A percentile compares a stretch with the other conserved stretches of the same genome.
phyloP scores from a whole-genome alignment of 352 stramenopile species.

The Pythium myriotylum region DNA sequence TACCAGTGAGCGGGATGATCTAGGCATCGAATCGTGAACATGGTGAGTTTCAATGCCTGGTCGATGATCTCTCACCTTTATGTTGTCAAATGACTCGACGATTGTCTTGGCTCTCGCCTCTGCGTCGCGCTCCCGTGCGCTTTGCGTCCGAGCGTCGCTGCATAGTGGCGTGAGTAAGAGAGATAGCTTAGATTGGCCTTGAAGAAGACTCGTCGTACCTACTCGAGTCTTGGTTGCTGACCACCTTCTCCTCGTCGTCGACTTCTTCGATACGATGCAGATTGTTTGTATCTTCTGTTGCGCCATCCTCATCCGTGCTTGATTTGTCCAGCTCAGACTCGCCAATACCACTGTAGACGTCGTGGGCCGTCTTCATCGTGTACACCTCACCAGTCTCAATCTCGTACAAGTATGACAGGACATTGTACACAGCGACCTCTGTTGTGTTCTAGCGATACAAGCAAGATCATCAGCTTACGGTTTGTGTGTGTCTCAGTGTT shows the following conservation, averaged over 20 bases:
- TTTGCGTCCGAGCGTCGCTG: conserved; percentile 34
- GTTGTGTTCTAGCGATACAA: conserved; percentile 70
- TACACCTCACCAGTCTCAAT: conserved; percentile 89
- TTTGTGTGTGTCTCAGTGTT: background rate
- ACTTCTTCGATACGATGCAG: conserved; percentile 30
- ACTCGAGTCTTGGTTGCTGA: conserved; percentile 14
- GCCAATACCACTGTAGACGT: conserved; percentile 88
- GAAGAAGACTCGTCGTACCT: no score
- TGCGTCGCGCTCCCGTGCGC: conserved; percentile 37
- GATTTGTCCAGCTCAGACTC: conserved; percentile 35
- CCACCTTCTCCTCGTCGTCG: conserved; percentile 25
- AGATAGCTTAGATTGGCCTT: no score
- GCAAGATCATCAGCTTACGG: background rate
- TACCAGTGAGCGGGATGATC: conserved; percentile 68
- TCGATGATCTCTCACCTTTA: conserved; percentile 39
- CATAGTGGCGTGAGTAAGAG: background rate
- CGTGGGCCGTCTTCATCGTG: conserved; percentile 87
- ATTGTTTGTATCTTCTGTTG: conserved; percentile 6
- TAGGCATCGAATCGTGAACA: conserved; percentile 13
- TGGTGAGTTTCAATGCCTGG: background rate
- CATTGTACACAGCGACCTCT: conserved; percentile 92
- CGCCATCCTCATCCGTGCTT: conserved; percentile 9
- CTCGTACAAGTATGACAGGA: conserved; percentile 91
- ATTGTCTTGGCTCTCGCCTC: conserved; percentile 43
- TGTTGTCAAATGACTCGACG: conserved; percentile 52